Conservation (phyloP, 345 rosid genomes). For the Sonneratia caseolaris region DNA sequence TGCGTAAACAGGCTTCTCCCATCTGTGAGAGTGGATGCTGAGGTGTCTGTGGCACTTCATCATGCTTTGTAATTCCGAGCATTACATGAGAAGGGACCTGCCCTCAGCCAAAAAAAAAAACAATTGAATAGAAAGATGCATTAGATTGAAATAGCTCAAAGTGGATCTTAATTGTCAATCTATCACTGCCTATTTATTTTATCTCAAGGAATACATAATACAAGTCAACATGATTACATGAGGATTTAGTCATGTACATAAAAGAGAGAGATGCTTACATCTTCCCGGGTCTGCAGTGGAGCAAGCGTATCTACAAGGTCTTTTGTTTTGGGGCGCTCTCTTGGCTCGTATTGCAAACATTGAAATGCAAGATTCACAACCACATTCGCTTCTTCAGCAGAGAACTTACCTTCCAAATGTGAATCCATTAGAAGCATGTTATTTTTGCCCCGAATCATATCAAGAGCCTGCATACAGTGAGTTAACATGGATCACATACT, state of each 20-base stretch:
- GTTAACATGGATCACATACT: constrained; percentile 10
- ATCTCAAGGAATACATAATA: too few relatives aligned
- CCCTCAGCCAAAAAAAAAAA: background rate
- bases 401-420: constrained; percentile 83
- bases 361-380: constrained; percentile 77
- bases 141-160: background rate
- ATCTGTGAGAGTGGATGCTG: constrained; percentile 70
- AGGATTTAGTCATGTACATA: background rate
- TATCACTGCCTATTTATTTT: too few relatives aligned
- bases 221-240: background rate
- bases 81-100: constrained; percentile 86
- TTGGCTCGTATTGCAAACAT: constrained; percentile 87
- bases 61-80: constrained; percentile 71
- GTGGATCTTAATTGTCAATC: background rate
- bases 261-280: constrained; percentile 39
- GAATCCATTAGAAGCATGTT: constrained; percentile 77
- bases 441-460: constrained; percentile 80
- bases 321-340: constrained; percentile 83
- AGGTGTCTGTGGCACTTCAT: constrained; percentile 66
- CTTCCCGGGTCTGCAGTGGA: constrained; percentile 68
- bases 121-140: background rate
- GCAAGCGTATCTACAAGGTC: constrained; percentile 68
- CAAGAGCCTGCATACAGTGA: constrained; percentile 61
- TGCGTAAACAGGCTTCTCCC: constrained; percentile 94
- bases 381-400: constrained; percentile 74